phyloP scores from a whole-genome alignment of 1,284 basidiomycete genomes.

The Pseudozyma thailandica region DNA sequence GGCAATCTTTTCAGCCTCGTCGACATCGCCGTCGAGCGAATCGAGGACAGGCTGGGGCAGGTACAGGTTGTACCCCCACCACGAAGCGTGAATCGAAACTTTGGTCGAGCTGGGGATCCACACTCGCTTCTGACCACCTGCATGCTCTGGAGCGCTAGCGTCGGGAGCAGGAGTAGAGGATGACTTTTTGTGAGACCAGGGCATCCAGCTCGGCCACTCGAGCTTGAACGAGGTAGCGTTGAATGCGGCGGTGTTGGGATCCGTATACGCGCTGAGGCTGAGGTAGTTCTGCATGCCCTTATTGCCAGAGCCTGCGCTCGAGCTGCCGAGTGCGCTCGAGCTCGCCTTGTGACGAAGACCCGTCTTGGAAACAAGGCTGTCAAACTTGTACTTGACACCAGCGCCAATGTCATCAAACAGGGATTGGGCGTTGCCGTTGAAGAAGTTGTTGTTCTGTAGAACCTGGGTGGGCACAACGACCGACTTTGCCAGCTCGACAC shows the following conservation, averaged over 20 bases:
- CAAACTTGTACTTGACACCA: slow-evolving; percentile 54
- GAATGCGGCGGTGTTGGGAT: slow-evolving; percentile 26
- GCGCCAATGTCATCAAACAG: slow-evolving; percentile 51
- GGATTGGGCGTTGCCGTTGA: slow-evolving; percentile 46
- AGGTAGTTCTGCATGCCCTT: slow-evolving; percentile 36
- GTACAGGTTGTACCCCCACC: slow-evolving; percentile 62
- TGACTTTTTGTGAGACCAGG: slow-evolving; percentile 37
- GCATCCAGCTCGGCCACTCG: slow-evolving; percentile 61
- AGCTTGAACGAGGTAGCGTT: slow-evolving; percentile 24
- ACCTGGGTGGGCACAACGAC: slow-evolving; percentile 54
- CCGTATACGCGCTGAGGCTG: slow-evolving; percentile 37
- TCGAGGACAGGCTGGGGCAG: slow-evolving; percentile 54
- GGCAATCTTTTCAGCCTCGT: slow-evolving; percentile 57
- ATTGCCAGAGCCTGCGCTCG: slow-evolving; percentile 1
- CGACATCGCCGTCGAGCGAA: slow-evolving; percentile 48
- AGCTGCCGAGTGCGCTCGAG: slow-evolving; percentile 1
- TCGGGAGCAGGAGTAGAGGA: slow-evolving; percentile 3
- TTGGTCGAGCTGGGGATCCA: slow-evolving; percentile 56
- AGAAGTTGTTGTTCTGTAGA: slow-evolving; percentile 51
- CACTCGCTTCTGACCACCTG: slow-evolving; percentile 52
- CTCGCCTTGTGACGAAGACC: slow-evolving; percentile 17
- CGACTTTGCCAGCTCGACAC: slow-evolving; percentile 38
- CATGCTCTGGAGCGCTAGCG: slow-evolving; percentile 8
- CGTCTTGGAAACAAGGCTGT: slow-evolving; percentile 18
- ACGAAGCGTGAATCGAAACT: slow-evolving; percentile 52